Evolutionary conservation across 257 asterid genomes (phyloP), one percentile per base, ranked within the genome.

Genomic region (Petrea volubilis): DNA sequence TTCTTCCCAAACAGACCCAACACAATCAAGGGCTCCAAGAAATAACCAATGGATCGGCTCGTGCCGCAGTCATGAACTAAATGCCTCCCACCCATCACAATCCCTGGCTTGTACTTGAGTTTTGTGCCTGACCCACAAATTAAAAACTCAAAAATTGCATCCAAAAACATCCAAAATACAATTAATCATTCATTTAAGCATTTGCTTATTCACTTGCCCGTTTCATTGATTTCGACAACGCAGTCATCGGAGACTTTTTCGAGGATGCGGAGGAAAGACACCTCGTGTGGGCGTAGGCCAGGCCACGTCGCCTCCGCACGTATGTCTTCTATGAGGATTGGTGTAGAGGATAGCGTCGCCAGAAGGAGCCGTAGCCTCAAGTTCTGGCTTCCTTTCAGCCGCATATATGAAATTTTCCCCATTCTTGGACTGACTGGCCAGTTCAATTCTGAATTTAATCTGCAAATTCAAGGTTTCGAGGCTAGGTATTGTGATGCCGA

Each of bases 31-130:
- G 97, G 97, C 84, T 89, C 97, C 82, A 94, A 40, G 73, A 86
- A 94, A 61, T 89, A 94, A 4, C 96, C 93, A 29, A 94, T 82
- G 2, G 96, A 74, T 28, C 99, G 87, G 78, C 73, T 83, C 4
- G 82, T 72, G 2, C 92, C 96, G 31, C 99, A 94, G 60, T 89
- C 90, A 43, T 94, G 99, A 43, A 71, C 75, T 53, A 91, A 79
- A 80, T 84, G 72, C 73, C 78, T 86, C 68, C 99, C 99, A 12
- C 99, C 96, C 87, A 88, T 87, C 80, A 95, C 81, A 62, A 82
- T 84, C 28, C 98, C 99, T 2, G 99, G 99, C 72, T 76, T 87
- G 84, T 92, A 92, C 93, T 82, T 90, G 71, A 95, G 74, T 60
- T 85, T 87, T 3, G 97, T 88, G 29, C 97, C 98, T 91, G 72